Evolutionary conservation across 306 rosid genomes (phyloP), one percentile per base, ranked within the genome.

Genomic region (Quercus agrifolia): DNA sequence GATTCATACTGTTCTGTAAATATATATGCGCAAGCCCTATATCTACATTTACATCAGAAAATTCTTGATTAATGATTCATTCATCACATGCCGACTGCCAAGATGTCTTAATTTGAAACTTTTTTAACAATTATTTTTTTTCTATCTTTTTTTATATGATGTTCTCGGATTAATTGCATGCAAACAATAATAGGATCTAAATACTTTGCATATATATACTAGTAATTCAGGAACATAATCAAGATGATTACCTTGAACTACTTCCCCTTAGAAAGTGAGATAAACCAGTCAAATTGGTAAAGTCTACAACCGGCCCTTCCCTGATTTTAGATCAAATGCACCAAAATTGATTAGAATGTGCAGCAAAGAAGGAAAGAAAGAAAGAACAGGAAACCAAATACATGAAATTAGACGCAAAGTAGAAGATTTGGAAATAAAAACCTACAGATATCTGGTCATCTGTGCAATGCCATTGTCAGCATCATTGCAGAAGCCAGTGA

Each of bases 171-270:
- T 27, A 18, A 41, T 10, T 27, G 23, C 19, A 56, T 56, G 28
- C 61, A 56, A 77, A 28, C 9, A 23, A 30, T 20, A 64, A 12
- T 49, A 49, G 54, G 54, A 46, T 11, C 54, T 2, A 49, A 49
- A 49, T 49, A 49, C 54, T 12, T 49, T 49, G 54, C 17, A 1
- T 4, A 15, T 30, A 30, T 38, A 41, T 21, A 41, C 19, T 6
- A 70, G 46, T 41, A 41, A 41, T 30, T 6, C 61, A 25, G 9
- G 31, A 38, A 63, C 3, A 17, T 21, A 35, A 51, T 9, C 2
- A 44, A 18, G 13, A 18, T 31, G 71, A 69, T 56, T 71, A 78
- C 77, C 71, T 46, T 27, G 81, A 55, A 69, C 81, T 77, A 21
- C 68, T 7, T 33, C 81, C 68, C 55, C 33, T 69, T 23, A 78